Percentiles rank a stretch among this genome's conserved stretches.
Conservation (phyloP, 2,329 filamentous ascomycete genomes). For the Trematosphaeria pertusa region DNA sequence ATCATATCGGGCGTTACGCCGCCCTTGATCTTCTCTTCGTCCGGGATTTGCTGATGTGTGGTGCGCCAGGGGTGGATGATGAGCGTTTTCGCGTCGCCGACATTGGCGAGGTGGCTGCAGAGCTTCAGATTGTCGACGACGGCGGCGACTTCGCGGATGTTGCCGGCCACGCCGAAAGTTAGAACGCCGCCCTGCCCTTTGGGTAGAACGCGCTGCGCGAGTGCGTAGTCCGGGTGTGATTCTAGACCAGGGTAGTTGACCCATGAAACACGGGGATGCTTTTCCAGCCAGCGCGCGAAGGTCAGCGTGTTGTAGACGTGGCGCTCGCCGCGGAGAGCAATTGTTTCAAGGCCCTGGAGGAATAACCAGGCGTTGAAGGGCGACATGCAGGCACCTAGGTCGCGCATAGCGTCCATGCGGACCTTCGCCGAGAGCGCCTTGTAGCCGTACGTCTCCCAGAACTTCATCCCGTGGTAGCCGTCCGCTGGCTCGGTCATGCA, state of each 20-base stretch:
- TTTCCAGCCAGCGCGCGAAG: slow-evolving; percentile 29
- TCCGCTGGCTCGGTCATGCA: slow-evolving; percentile 29
- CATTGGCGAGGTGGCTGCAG: slow-evolving; percentile 31
- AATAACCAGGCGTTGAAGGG: slow-evolving; percentile 33
- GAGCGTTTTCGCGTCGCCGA: slow-evolving; percentile 40
- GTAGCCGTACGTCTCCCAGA: slow-evolving; percentile 31
- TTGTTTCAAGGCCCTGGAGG: slow-evolving; percentile 32
- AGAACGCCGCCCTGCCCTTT: slow-evolving; percentile 33
- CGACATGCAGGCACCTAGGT: slow-evolving; percentile 29
- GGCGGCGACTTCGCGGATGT: slow-evolving; percentile 26
- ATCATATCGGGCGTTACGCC: slow-evolving; percentile 30
- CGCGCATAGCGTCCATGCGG: slow-evolving; percentile 34
- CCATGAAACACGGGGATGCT: slow-evolving; percentile 29
- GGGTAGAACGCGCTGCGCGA: slow-evolving; percentile 24
- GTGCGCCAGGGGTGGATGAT: slow-evolving; percentile 36
- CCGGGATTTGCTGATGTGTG: slow-evolving; percentile 33
- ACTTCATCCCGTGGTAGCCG: slow-evolving; percentile 32
- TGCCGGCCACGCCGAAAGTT: slow-evolving; percentile 32
- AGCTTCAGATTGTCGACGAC: slow-evolving; percentile 34
- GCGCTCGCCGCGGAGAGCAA: slow-evolving; percentile 28
- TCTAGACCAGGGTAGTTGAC: slow-evolving; percentile 35
- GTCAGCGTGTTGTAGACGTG: slow-evolving; percentile 30
- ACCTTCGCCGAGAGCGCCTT: slow-evolving; percentile 26
- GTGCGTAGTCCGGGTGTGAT: slow-evolving; percentile 26
- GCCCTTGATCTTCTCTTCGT: slow-evolving; percentile 30